Evolutionary conservation across 1,139 yeast species (phyloP).

Genomic region (Debaryomyces coudertii): DNA sequence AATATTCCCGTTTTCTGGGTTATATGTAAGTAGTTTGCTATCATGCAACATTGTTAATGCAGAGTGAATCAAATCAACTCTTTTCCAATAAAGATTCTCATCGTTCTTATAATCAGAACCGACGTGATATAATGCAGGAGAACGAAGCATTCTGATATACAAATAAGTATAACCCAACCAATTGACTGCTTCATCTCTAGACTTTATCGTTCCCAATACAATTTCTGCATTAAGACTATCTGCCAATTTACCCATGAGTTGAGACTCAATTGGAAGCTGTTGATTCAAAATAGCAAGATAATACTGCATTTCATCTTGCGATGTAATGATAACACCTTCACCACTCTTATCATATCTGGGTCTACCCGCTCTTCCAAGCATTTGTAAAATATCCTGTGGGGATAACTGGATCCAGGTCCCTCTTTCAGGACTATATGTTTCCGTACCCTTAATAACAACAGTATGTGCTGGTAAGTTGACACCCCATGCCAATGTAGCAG

Average conservation of each 20-base stretch:
- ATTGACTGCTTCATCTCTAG: slow-evolving; percentile 65
- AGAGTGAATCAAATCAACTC: slow-evolving; percentile 74
- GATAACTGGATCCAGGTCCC: slow-evolving; percentile 89
- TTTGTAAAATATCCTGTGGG: slow-evolving; percentile 92
- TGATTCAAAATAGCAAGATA: slow-evolving; percentile 87
- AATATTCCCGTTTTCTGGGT: slow-evolving; percentile 46
- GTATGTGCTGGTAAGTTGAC: slow-evolving; percentile 97
- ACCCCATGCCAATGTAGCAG: slow-evolving; percentile 99
- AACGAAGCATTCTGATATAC: slow-evolving; percentile 74
- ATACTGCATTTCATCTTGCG: slow-evolving; percentile 83
- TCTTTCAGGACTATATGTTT: slow-evolving; percentile 86
- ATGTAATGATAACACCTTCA: slow-evolving; percentile 90
- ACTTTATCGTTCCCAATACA: slow-evolving; percentile 67
- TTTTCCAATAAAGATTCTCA: slow-evolving; percentile 42
- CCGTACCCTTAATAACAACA: slow-evolving; percentile 93
- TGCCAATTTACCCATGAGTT: slow-evolving; percentile 67
- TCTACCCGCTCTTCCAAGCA: slow-evolving; percentile 97
- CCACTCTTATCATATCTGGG: slow-evolving; percentile 93
- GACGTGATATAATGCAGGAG: slow-evolving; percentile 77
- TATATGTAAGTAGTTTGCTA: slow-evolving; percentile 62
- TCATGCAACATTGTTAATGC: slow-evolving; percentile 64
- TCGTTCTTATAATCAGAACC: slow-evolving; percentile 68
- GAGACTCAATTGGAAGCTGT: slow-evolving; percentile 92
- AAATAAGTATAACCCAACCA: slow-evolving; percentile 86
- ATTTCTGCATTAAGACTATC: slow-evolving; percentile 88